Base-by-base conservation (phyloP, 345 rosid species). In the Gossypium turneri region DNA sequence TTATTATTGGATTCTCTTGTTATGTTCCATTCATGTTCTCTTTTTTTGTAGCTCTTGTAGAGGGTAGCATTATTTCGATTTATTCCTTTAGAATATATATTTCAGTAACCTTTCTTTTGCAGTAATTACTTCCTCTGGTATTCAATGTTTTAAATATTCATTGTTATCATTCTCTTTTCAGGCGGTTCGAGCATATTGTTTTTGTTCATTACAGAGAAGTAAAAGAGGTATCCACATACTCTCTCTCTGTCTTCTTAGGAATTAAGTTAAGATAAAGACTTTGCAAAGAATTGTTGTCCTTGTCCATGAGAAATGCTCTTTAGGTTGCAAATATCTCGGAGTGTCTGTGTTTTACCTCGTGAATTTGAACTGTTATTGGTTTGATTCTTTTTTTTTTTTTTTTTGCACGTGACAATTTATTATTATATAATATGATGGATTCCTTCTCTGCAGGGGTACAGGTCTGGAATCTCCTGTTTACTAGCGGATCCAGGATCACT, bases 181-280 rank as follows among this genome's bases (percentile, higher is more conserved):
- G 98, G 88, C 81, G 84, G 72, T 82, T 94, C 19, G 93, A 90
- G 83, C 94, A 94, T 78, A 89, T 88, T 67, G 94, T 90, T 73
- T 84, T 90, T 72, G 94, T 90, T 41, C 94, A 90, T 81, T 90
- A 94, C 86, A 84, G 91, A 84, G 93, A 92, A 85, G 93, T 94
- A 74, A 90, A 88, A 73, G 90, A 88, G 95, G 98, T 94, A 90
- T 55, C 22, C 27, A 4, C 63, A 4, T 51, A 13, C 44, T 6
- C 3, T 25, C 77, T 22, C 68, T 70, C 67, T 44, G 34, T 29
- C 44, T 29, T 8, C 51, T 48, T 63, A 20, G 57, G 55, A 22
- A 62, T 57, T 77, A 73, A 51, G 56, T 57, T 77, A 73, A 51
- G 56, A 10, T 65, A 52, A 62, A 47, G 45, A 56, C 43, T n/a